A percentile compares a stretch with the other conserved stretches of the same genome.
Evolutionary conservation across 768 basidiomycete species (phyloP).

Genomic region (Podaxis sp.): DNA sequence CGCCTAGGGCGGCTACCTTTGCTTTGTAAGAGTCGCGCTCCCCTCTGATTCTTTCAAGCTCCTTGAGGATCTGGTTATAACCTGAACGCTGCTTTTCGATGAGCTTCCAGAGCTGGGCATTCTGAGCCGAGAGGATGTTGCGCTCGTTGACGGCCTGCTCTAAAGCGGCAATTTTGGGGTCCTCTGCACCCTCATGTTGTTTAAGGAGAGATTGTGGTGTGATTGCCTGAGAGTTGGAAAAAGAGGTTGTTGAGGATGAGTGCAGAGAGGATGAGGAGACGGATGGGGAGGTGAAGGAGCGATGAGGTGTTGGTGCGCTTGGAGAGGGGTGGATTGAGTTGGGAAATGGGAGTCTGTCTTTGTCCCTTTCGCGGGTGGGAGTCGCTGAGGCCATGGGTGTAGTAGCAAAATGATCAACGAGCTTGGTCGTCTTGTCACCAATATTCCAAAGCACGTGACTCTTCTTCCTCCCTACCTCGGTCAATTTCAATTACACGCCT

Average conservation of each 20-base stretch:
- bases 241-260: constrained; percentile 27
- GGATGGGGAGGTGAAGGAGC: constrained; percentile 28
- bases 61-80: constrained; percentile 77
- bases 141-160: constrained; percentile 77
- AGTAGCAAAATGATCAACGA: background rate
- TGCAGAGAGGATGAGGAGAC: constrained; percentile 27
- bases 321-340: constrained; percentile 30
- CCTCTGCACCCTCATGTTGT: constrained; percentile 45
- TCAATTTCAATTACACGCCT: no score
- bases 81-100: constrained; percentile 87
- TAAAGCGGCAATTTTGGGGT: constrained; percentile 63
- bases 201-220: constrained; percentile 52
- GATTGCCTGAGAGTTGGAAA: constrained; percentile 34
- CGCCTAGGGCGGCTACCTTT: constrained; percentile 32
- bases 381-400: constrained; percentile 19
- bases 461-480: background rate
- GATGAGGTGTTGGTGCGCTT: constrained; percentile 21
- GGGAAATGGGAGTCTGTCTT: constrained; percentile 33
- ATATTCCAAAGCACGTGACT: background rate
- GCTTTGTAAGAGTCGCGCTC: constrained; percentile 73
- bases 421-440: constrained; percentile 4
- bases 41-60: constrained; percentile 76
- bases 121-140: constrained; percentile 77
- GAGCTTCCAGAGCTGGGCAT: constrained; percentile 90
- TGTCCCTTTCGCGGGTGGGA: constrained; percentile 28